Evolutionary conservation across 2,329 filamentous ascomycete species (phyloP).

Genomic region (Hypoxylon sp.): DNA sequence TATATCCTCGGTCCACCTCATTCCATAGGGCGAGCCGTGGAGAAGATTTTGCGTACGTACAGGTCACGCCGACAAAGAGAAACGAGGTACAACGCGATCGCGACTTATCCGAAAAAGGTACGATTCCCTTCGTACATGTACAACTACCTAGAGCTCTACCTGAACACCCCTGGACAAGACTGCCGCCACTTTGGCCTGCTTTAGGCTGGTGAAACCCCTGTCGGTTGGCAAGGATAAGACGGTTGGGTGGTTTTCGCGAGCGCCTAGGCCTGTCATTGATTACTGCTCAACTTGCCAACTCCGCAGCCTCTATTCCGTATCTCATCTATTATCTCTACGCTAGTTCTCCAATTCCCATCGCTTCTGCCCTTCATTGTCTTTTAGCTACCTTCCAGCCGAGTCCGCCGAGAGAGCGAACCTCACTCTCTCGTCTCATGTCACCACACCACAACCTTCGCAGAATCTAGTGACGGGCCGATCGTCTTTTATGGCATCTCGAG

Average conservation of each 20-base stretch:
- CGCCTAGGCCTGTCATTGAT: constrained; percentile 39
- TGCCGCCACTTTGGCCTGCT: constrained; percentile 27
- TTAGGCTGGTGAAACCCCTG: constrained; percentile 34
- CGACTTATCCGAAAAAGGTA: constrained; percentile 25
- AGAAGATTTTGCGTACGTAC: neutral
- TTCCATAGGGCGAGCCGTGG: neutral
- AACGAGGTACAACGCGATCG: constrained; percentile 6
- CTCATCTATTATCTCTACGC: constrained; percentile 15
- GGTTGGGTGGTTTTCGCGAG: constrained; percentile 33
- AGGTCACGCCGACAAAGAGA: constrained; percentile 5
- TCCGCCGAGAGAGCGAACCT: constrained; percentile 11
- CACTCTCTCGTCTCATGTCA: constrained; percentile 5
- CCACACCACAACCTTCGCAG: constrained; percentile 10
- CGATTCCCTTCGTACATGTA: constrained; percentile 23
- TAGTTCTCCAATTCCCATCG: constrained; percentile 28
- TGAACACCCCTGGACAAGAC: constrained; percentile 30
- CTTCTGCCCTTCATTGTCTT: constrained; percentile 11
- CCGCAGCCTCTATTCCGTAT: constrained; percentile 30
- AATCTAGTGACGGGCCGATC: constrained; percentile 11
- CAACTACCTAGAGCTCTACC: constrained; percentile 32
- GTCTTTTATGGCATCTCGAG: constrained; percentile 13
- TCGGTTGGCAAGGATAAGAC: constrained; percentile 24
- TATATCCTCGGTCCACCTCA: constrained; percentile 12
- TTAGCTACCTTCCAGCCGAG: constrained; percentile 18
- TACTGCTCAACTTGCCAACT: constrained; percentile 25